Evolutionary conservation across 345 rosid genomes (phyloP), one percentile per base, ranked within the genome.

Genomic region (Zanthoxylum bungeanum): DNA sequence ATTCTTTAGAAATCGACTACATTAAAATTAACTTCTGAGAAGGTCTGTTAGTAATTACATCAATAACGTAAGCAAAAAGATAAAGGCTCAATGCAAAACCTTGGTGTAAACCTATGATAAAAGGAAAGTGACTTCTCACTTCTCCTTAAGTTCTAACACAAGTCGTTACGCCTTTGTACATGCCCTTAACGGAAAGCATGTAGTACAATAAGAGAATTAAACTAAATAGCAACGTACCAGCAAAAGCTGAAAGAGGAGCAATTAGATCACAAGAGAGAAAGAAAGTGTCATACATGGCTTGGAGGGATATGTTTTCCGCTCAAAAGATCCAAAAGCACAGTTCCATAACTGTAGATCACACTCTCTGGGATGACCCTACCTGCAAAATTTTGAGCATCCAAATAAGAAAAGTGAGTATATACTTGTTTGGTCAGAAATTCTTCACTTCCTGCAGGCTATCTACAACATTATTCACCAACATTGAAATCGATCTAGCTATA

Each of bases 221-320:
- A 69, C 3, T 24, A 55, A 52, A 52, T 17, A 17, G 24, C 40
- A 66, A 9, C 31, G 44, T 7, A 51, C 22, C 3, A 34, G 27
- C 31, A n/a, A 39, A 68, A 37, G 19, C 8, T 30, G 30, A 68
- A 68, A 12, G 22, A 42, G 52, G 69, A 21, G 24, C n/a, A 52
- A 11, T 44, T 19, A 16, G 72, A 40, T 19, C 22, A 40, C n/a
- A n/a, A 56, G 27, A 68, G 60, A 4, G 17, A 52, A 42, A 52
- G 6, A 59, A 75, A 8, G 31, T 10, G 68, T 64, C 90, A 55
- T 87, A 91, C 97, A 84, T 91, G 97, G 76, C 86, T 91, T 7
- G 97, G 97, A 75, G 94, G 91, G 61, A 87, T 89, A 77, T 89
- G 94, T 73, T 93, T 93, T 75, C 98, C 98, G 19, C 97, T 94